Base-by-base conservation (phyloP, 352 stramenopile genomes). In the Phytophthora syringae region DNA sequence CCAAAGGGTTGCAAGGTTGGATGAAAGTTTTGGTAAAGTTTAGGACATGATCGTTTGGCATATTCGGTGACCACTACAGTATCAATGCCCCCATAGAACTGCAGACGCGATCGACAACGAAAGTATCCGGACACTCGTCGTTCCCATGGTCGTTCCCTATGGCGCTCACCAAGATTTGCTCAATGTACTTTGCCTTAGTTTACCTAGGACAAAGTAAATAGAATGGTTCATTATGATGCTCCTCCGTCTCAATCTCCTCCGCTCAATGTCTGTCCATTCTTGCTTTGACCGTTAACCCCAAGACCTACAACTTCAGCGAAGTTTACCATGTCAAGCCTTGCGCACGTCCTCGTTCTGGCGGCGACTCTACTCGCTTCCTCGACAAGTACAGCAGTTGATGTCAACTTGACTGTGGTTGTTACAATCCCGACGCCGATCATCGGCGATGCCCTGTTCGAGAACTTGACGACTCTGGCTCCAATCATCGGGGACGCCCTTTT, bases 161-260 rank as follows among this genome's bases (percentile, higher is more conserved):
- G 53, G 27, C 37, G 60, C 44, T 68, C 60, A 58, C 60, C 60
- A 64, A 68, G 52, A 52, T 68, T 68, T 68, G 60, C 58, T 50
- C 21, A 30, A 27, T 47, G 37, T 15, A 60, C 48, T 36, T 20
- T 58, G 28, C 15, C 9, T 36, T 18, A 10, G 36, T 5, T 42
- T 18, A 21, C 36, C 36, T 13, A 50, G 39, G 28, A 43, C 57
- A 52, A 62, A 62, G n/a, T 55, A 42, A 32, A 48, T 18, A 28
- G 18, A 27, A 45, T 42, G 36, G 36, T 28, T 24, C 18, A 48
- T n/a, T 25, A 5, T 48, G 42, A 52, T 11, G n/a, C 7, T 37
- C 18, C 7, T 15, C 22, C n/a, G 22, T 21, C 7, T 64, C 42
- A 21, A 43, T 51, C 34, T 48, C 37, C 16, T 5, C 50, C 11